Base-by-base conservation (phyloP, 225 moss, liverwort and hornwort genomes). In the Neckera pumila region DNA sequence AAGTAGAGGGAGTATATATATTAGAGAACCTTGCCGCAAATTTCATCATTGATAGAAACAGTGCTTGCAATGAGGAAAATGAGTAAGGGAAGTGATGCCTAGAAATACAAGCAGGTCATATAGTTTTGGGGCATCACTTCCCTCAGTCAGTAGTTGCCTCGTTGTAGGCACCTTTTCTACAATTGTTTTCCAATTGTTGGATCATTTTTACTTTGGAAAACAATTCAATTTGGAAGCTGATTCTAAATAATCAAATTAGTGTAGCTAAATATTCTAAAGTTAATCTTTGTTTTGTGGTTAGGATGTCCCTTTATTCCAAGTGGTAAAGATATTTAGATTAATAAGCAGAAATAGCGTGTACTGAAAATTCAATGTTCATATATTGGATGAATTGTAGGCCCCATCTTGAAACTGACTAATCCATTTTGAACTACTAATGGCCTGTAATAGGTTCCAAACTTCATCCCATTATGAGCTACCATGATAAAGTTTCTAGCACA, bases 91-190 rank as follows among this genome's bases (percentile, higher is more conserved):
- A 36, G 19, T 66, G 36, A 66, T 36, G 11, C 3, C 66, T 6
- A 10, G 19, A 36, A 19, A 3, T 66, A 36, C 6, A 17, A 3
- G 13, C 5, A 33, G 0, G 1, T 0, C 19, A 5, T 1, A 9
- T 19, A 19, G 65, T 34, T 34, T 1, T 36, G 3, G 3, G 36
- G 6, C 66, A 66, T 27, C 2, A 17, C 43, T 43, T 28, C 0
- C 6, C 2, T 72, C 3, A 2, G 2, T 43, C 3, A 2, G 2
- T 1, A 43, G 0, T 43, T 27, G 17, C 17, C 10, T 72, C 0
- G 2, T 27, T 42, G 27, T 0, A 43, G 0, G 43, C 0, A 1
- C 2, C 3, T 43, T 43, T 72, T 72, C 17, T 28, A 28, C n/a
- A n/a, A n/a, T n/a, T n/a, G n/a, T n/a, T n/a, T n/a, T n/a, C n/a